These are phyloP conservation scores for Schoenoplectus tabernaemontani DNA, from an alignment of 202 grass and related monocot genomes.

Conservation along the genomic window DNA sequence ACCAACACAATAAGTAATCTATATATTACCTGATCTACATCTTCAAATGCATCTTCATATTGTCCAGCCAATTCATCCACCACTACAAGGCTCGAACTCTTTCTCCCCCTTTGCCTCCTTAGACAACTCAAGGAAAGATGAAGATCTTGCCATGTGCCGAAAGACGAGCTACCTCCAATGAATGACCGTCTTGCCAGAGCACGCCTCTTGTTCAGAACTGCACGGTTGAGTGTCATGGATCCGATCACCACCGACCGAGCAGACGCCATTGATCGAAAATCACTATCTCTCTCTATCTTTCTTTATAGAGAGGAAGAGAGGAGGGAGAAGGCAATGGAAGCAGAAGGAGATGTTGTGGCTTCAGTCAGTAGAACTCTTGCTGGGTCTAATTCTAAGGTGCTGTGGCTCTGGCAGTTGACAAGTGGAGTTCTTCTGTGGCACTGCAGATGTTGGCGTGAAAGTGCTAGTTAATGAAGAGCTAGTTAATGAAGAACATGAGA, in stretches of 20 bases:
- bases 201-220: not conserved
- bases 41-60: conserved; percentile 84
- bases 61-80: conserved; percentile 53
- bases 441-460: not conserved
- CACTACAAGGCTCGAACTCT: conserved; percentile 26
- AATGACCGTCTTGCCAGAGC: not conserved
- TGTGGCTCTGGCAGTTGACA: not conserved
- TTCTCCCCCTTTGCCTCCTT: conserved; percentile 10
- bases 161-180: not conserved
- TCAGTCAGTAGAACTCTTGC: not conserved
- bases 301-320: not conserved
- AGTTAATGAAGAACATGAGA: not conserved
- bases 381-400: not conserved
- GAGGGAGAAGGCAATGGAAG: conserved; percentile 1
- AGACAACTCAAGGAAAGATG: not conserved
- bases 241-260: conserved; percentile 6
- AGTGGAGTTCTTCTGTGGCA: not conserved
- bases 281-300: not conserved
- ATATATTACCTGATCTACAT: conserved; percentile 49
- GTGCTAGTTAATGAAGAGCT: not conserved
- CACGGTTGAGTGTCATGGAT: not conserved
- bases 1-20: not conserved
- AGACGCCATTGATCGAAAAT: conserved; percentile 1
- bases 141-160: not conserved
- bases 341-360: not conserved